phyloP scores from a whole-genome alignment of 371 early-diverging fungal species.

The Blastocladiella emersonii region DNA sequence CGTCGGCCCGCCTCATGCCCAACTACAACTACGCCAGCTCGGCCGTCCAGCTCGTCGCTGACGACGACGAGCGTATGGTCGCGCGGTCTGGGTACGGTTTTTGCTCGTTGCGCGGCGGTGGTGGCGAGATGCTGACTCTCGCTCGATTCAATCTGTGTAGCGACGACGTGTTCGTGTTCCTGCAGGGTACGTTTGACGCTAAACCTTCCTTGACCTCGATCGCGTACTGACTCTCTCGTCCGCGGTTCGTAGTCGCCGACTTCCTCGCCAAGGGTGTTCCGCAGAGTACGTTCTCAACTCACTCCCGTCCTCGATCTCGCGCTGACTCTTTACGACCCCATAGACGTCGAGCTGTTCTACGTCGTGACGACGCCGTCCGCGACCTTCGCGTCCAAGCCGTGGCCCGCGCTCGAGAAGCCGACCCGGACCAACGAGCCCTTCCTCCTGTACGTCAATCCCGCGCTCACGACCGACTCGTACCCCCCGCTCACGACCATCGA shows the following conservation, averaged over 20 bases:
- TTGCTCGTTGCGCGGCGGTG: no score
- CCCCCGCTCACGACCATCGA: background rate
- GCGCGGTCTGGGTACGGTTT: background rate
- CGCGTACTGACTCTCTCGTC: no score
- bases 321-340: no score
- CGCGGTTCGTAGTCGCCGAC: background rate
- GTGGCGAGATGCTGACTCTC: background rate
- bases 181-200: background rate
- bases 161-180: background rate
- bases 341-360: background rate
- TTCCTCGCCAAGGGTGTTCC: background rate
- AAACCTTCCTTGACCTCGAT: no score
- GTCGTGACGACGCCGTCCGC: background rate
- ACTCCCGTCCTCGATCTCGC: no score
- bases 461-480: no score
- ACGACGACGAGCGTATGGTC: background rate
- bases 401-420: background rate
- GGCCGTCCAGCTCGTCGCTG: background rate
- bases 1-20: background rate
- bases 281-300: background rate
- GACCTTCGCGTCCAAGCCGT: background rate
- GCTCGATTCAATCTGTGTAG: background rate
- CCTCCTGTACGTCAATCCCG: background rate
- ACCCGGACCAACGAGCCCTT: background rate
- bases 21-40: background rate